A percentile compares a stretch with the other conserved stretches of the same genome.
Conservation (phyloP, 2,329 filamentous ascomycete species). For the Chlorencoelia australis region DNA sequence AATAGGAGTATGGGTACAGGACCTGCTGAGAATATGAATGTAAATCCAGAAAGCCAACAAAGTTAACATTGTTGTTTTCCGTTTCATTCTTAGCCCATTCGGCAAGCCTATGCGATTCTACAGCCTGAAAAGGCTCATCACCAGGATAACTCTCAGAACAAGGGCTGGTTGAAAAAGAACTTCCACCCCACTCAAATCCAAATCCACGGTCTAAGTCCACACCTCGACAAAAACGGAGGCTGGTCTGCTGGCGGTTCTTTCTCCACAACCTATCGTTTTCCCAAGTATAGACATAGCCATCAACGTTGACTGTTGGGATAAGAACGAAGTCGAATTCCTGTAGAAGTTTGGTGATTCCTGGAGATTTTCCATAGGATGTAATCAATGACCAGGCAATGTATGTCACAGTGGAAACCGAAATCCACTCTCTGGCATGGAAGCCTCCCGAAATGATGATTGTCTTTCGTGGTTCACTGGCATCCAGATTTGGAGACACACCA, state of each 20-base stretch:
- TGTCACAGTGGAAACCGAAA: constrained; percentile 81
- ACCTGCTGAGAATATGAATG: constrained; percentile 96
- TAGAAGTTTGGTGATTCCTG: constrained; percentile 64
- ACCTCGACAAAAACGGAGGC: constrained; percentile 72
- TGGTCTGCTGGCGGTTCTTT: constrained; percentile 82
- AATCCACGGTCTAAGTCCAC: constrained; percentile 85
- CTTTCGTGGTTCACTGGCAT: constrained; percentile 45
- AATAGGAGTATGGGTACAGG: constrained; percentile 83
- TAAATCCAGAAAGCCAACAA: constrained; percentile 80
- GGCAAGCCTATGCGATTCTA: constrained; percentile 66
- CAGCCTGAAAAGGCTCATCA: constrained; percentile 69
- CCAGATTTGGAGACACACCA: constrained; percentile 46
- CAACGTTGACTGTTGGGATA: constrained; percentile 81
- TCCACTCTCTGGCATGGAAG: constrained; percentile 93
- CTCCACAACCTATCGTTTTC: constrained; percentile 86
- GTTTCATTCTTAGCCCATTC: constrained; percentile 79
- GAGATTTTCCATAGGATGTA: constrained; percentile 66
- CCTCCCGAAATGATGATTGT: constrained; percentile 78
- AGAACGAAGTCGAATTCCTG: constrained; percentile 81
- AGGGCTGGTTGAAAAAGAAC: constrained; percentile 58
- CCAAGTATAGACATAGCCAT: constrained; percentile 94
- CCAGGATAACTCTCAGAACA: constrained; percentile 90
- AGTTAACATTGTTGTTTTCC: constrained; percentile 56
- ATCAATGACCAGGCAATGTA: constrained; percentile 86
- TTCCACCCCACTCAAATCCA: constrained; percentile 72